Conservation (phyloP, 352 stramenopile genomes). For the Phytophthora litchii region DNA sequence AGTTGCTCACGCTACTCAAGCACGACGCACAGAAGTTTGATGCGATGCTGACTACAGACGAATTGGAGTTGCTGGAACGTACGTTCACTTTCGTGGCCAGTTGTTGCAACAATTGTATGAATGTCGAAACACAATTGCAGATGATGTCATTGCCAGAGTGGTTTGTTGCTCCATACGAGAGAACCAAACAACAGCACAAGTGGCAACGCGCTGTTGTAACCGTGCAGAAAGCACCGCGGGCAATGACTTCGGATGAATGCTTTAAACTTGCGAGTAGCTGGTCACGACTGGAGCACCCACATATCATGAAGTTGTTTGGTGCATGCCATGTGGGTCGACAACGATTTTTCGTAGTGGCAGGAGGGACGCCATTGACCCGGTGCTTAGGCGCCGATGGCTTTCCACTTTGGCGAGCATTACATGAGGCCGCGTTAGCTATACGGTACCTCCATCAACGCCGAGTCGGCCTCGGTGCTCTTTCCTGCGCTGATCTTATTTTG, state of each 20-base stretch:
- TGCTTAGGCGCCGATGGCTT: conserved; percentile 34
- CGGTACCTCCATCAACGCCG: conserved; percentile 33
- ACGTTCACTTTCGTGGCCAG: conserved; percentile 31
- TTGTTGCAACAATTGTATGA: conserved; percentile 18
- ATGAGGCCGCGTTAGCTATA: conserved; percentile 35
- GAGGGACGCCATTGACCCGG: conserved; percentile 30
- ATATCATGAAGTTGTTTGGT: conserved; percentile 38
- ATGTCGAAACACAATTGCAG: conserved; percentile 17
- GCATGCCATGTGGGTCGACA: conserved; percentile 35
- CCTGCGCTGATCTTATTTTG: conserved; percentile 38
- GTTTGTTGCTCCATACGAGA: conserved; percentile 40
- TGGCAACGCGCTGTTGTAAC: conserved; percentile 37
- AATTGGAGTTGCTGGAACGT: conserved; percentile 25
- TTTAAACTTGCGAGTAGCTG: conserved; percentile 29
- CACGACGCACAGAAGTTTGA: conserved; percentile 32
- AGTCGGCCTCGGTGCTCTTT: conserved; percentile 28
- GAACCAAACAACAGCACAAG: conserved; percentile 29
- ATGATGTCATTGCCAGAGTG: conserved; percentile 36
- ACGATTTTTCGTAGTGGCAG: conserved; percentile 37
- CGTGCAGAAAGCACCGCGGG: conserved; percentile 22
- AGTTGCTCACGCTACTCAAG: conserved; percentile 36
- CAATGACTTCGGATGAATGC: conserved; percentile 16
- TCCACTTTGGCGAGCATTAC: conserved; percentile 35
- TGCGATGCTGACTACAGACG: conserved; percentile 30
- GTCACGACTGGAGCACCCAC: conserved; percentile 32